Evolutionary conservation across 805 yeast species (phyloP).

Genomic region (Blastobotrys parvus): DNA sequence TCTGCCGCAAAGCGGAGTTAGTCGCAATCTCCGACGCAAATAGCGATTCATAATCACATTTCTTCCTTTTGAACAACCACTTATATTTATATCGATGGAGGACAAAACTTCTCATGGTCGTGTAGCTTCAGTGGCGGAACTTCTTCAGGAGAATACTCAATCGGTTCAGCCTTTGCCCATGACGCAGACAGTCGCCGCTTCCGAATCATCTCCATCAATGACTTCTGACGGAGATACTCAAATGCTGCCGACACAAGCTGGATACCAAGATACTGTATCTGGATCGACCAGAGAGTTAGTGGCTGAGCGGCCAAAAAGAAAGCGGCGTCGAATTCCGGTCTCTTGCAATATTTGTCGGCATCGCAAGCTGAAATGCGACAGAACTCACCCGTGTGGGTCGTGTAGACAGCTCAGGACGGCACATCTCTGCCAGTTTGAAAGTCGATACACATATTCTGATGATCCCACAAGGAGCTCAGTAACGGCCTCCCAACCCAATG

Average conservation of each 20-base stretch:
- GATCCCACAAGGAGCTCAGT: too few relatives aligned
- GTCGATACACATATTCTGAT: neutral
- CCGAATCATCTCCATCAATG: neutral
- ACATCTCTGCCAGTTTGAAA: slow-evolving; percentile 2
- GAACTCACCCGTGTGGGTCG: slow-evolving; percentile 17
- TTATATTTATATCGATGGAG: too few relatives aligned
- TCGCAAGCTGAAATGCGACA: slow-evolving; percentile 18
- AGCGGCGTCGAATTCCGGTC: slow-evolving; percentile 10
- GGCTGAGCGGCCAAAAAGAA: slow-evolving; percentile 4
- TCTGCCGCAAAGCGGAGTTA: too few relatives aligned
- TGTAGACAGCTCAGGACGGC: slow-evolving; percentile 11
- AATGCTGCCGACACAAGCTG: neutral
- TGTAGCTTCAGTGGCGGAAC: too few relatives aligned
- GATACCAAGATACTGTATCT: neutral
- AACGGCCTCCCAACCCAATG: too few relatives aligned
- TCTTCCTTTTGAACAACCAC: too few relatives aligned
- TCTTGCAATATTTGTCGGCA: slow-evolving; percentile 17
- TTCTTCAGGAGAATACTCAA: too few relatives aligned
- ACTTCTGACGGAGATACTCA: too few relatives aligned
- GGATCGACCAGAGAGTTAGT: neutral
- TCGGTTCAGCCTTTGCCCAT: neutral
- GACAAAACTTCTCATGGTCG: too few relatives aligned
- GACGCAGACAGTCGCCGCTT: neutral
- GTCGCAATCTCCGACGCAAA: too few relatives aligned
- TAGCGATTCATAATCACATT: too few relatives aligned